Base-by-base conservation (phyloP, 495 filamentous ascomycete genomes). In the Penicillium paxilli region DNA sequence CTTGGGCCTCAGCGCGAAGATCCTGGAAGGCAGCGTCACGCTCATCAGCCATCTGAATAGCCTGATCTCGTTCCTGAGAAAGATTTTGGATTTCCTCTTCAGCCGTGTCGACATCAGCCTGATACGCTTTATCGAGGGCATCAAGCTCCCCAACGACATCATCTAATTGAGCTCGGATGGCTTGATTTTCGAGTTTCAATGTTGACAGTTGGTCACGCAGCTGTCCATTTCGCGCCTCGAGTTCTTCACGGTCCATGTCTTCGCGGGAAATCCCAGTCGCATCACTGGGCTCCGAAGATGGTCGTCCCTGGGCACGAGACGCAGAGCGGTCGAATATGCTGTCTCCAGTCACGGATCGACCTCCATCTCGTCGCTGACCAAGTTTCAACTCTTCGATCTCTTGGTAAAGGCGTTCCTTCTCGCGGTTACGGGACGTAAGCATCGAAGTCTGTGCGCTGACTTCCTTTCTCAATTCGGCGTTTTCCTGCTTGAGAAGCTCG, bases 341-440 rank as follows among this genome's bases (percentile, higher is more conserved):
- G 54, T 98, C 94, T 14, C 92, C 88, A 8, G 92, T 84, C 14
- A 92, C 68, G 2, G 85, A 87, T 37, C 81, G 77, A 28, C 68
- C 71, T 23, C 75, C 77, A 55, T 87, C 86, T 42, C 87, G 83
- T 12, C 91, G 85, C 55, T 91, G 85, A 3, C 85, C 83, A 53
- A 98, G 82, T 65, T 98, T 98, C 44, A 98, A 80, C 49, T 96
- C 91, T 72, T 98, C 94, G 40, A 97, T 98, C 64, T 98, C 94
- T 54, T 96, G 90, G 64, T 97, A 95, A 14, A 98, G 78, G 4
- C 92, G 87, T 60, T 97, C 92, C 64, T 94, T 93, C 67, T 98
- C 94, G 26, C 91, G 84, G 60, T 98, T 96, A 6, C 94, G 82
- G 26, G 94, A 96, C 4, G 95, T 97, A 7, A 98, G 83, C 93